These are phyloP conservation scores for Fusarium sp. DNA, from an alignment of 2,329 filamentous ascomycete species.

Conservation along the genomic window DNA sequence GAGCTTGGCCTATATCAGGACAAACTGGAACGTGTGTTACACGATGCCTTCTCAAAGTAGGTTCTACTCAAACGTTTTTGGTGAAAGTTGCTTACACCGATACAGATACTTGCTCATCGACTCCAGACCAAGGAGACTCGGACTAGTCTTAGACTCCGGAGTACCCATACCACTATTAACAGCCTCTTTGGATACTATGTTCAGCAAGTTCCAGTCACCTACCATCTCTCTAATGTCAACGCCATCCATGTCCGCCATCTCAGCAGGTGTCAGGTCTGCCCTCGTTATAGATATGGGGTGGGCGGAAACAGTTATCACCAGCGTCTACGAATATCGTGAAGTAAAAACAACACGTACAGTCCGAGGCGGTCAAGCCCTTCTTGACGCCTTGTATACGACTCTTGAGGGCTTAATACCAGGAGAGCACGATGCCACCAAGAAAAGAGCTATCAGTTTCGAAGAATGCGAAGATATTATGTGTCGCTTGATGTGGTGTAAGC, in stretches of 20 bases:
- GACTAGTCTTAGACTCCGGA: slow-evolving; percentile 81
- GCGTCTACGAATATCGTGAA: slow-evolving; percentile 91
- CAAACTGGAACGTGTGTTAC: slow-evolving; percentile 84
- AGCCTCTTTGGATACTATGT: slow-evolving; percentile 80
- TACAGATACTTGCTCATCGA: slow-evolving; percentile 75
- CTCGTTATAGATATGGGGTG: slow-evolving; percentile 92
- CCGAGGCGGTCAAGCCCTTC: slow-evolving; percentile 79
- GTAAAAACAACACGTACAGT: slow-evolving; percentile 77
- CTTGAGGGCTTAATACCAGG: slow-evolving; percentile 58
- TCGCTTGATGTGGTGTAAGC: slow-evolving; percentile 81
- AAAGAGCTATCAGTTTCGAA: slow-evolving; percentile 72
- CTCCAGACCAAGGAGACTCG: slow-evolving; percentile 79
- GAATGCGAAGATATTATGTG: slow-evolving; percentile 85
- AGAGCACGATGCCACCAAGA: slow-evolving; percentile 51
- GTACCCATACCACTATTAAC: slow-evolving; percentile 84
- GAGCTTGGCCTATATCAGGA: slow-evolving; percentile 87
- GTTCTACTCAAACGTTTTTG: not conserved
- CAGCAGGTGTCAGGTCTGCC: slow-evolving; percentile 86
- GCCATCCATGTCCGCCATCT: slow-evolving; percentile 79
- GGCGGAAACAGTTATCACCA: slow-evolving; percentile 88
- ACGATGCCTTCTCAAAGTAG: slow-evolving; percentile 85
- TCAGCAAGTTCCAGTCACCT: slow-evolving; percentile 83
- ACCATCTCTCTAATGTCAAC: slow-evolving; percentile 84
- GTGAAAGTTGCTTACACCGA: slow-evolving; percentile 28
- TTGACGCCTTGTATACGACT: slow-evolving; percentile 76